Conservation (phyloP, 2,329 filamentous ascomycete genomes). For the Talaromyces funiculosus region DNA sequence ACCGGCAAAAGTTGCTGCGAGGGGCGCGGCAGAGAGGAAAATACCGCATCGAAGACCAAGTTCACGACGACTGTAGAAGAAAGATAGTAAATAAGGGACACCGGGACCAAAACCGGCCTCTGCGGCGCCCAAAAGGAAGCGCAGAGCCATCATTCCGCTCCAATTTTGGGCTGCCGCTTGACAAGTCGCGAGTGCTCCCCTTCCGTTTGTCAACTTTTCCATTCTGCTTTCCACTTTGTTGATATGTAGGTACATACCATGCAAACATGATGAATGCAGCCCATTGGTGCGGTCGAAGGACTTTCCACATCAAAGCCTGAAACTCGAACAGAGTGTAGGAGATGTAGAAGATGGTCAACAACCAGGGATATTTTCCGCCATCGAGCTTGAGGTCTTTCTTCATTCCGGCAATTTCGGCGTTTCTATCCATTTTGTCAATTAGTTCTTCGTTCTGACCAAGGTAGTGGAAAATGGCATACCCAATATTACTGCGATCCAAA, state of each 20-base stretch:
- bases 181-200: conserved; percentile 45
- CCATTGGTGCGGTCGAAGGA: conserved; percentile 39
- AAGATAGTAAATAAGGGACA: conserved; percentile 49
- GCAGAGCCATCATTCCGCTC: conserved; percentile 45
- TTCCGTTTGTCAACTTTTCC: conserved; percentile 17
- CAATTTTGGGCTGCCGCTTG: conserved; percentile 43
- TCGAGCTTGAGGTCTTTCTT: conserved; percentile 43
- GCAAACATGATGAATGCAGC: conserved; percentile 38
- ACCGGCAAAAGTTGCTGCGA: conserved; percentile 75
- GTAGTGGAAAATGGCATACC: conserved; percentile 23
- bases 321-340: conserved; percentile 42
- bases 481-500: conserved; percentile 49
- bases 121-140: conserved; percentile 44
- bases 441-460: neutral
- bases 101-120: conserved; percentile 45
- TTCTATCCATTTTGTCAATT: conserved; percentile 30
- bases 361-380: conserved; percentile 46
- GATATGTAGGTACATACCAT: conserved; percentile 27
- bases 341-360: conserved; percentile 51
- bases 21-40: conserved; percentile 53
- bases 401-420: conserved; percentile 53
- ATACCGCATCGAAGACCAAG: conserved; percentile 53
- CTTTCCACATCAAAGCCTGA: conserved; percentile 42
- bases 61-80: conserved; percentile 56
- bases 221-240: neutral